phyloP scores from a whole-genome alignment of 805 yeast species.

The Kodamaea fukazawae region DNA sequence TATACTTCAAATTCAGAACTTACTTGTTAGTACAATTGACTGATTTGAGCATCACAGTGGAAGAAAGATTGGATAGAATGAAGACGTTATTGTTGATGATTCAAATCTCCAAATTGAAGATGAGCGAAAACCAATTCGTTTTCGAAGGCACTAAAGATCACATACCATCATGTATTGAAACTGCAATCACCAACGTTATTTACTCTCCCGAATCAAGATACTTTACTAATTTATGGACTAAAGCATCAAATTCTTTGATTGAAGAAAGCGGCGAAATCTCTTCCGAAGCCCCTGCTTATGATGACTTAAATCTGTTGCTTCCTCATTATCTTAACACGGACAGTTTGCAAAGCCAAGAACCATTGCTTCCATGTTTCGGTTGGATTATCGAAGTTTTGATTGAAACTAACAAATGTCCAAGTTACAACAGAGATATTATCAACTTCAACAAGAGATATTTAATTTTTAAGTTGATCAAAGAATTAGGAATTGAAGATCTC shows the following conservation, averaged over 20 bases:
- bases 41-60: constrained; percentile 55
- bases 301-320: constrained; percentile 29
- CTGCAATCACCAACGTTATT: constrained; percentile 70
- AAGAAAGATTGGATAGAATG: constrained; percentile 68
- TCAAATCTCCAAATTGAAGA: constrained; percentile 64
- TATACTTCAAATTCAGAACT: constrained; percentile 64
- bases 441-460: constrained; percentile 74
- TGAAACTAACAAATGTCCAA: constrained; percentile 64
- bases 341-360: constrained; percentile 34
- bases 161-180: constrained; percentile 82
- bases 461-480: constrained; percentile 37
- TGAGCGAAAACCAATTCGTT: constrained; percentile 47
- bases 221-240: constrained; percentile 67
- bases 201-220: constrained; percentile 77
- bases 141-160: constrained; percentile 31
- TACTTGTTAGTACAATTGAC: constrained; percentile 64
- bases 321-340: constrained; percentile 25
- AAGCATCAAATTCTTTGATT: constrained; percentile 42
- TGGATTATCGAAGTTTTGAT: constrained; percentile 83
- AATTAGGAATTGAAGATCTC: constrained; percentile 36
- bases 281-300: constrained; percentile 15
- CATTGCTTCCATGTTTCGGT: constrained; percentile 82
- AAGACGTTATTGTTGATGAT: constrained; percentile 61
- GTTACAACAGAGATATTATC: constrained; percentile 64
- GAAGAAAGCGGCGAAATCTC: constrained; percentile 9